Percentiles rank a stretch among this genome's conserved stretches.
phyloP scores from a whole-genome alignment of 805 yeast species.

The Saccharomycopsis olivae region DNA sequence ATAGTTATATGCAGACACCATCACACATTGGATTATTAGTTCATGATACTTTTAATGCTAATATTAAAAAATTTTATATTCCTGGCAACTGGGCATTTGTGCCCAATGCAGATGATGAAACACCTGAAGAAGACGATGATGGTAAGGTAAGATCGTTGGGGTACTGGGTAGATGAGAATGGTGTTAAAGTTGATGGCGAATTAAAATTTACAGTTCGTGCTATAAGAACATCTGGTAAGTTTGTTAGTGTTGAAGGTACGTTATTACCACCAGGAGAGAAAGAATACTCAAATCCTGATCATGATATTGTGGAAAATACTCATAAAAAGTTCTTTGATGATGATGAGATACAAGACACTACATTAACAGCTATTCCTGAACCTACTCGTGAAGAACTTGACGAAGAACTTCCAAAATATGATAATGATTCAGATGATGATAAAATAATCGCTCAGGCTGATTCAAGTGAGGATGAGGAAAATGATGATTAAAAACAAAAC shows the following conservation, averaged over 20 bases:
- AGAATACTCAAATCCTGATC: slow-evolving; percentile 37
- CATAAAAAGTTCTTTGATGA: slow-evolving; percentile 18
- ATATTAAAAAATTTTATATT: slow-evolving; percentile 73
- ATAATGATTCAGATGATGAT: slow-evolving; percentile 9
- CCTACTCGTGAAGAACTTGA: slow-evolving; percentile 15
- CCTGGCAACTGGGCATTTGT: slow-evolving; percentile 83
- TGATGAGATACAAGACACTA: slow-evolving; percentile 10
- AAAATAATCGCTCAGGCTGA: slow-evolving; percentile 13
- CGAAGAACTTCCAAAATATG: slow-evolving; percentile 8
- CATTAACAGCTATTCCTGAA: slow-evolving; percentile 16
- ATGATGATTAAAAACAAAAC: slow-evolving; percentile 2
- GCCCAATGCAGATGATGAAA: slow-evolving; percentile 67
- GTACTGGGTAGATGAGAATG: slow-evolving; percentile 76
- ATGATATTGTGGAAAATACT: slow-evolving; percentile 22
- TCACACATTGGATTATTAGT: slow-evolving; percentile 87
- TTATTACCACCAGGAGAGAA: slow-evolving; percentile 50
- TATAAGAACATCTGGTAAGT: slow-evolving; percentile 66
- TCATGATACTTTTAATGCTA: slow-evolving; percentile 91
- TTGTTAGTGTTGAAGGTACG: slow-evolving; percentile 84
- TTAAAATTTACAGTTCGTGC: slow-evolving; percentile 63
- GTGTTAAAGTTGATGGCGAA: slow-evolving; percentile 71
- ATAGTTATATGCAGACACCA: slow-evolving; percentile 84
- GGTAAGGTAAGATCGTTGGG: slow-evolving; percentile 51
- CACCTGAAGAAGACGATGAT: slow-evolving; percentile 41
- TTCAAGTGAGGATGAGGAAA: slow-evolving; percentile 15